phyloP scores from a whole-genome alignment of 805 yeast species.

The Zygosaccharomyces bisporus region DNA sequence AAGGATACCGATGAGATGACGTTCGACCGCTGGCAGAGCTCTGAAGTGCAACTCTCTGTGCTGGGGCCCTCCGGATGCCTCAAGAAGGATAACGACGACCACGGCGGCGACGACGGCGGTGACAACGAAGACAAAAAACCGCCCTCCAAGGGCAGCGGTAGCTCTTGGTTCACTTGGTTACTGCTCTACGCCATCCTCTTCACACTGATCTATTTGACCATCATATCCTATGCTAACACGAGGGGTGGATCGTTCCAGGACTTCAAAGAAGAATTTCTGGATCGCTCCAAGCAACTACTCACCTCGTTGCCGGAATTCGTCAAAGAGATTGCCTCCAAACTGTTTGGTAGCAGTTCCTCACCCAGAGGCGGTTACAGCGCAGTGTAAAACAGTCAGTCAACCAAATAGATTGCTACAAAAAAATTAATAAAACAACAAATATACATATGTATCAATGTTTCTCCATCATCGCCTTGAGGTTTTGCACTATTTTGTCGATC shows the following conservation, averaged over 20 bases:
- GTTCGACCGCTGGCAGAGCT: conserved; percentile 26
- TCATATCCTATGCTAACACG: conserved; percentile 69
- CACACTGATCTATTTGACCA: conserved; percentile 62
- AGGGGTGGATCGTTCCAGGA: conserved; percentile 65
- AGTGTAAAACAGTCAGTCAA: conserved; percentile 46
- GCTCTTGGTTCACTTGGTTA: conserved; percentile 67
- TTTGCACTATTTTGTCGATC: conserved; percentile 65
- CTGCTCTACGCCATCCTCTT: conserved; percentile 67
- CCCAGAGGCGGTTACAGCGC: conserved; percentile 90
- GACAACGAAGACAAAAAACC: too few species aligned
- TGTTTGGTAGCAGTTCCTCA: conserved; percentile 51
- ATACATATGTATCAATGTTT: conserved; percentile 10
- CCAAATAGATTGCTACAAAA: neutral
- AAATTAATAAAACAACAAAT: conserved; percentile 11
- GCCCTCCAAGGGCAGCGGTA: conserved; percentile 29
- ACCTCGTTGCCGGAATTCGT: conserved; percentile 61
- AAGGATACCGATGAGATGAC: conserved; percentile 34
- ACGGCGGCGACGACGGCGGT: conserved; percentile 25
- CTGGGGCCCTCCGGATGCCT: conserved; percentile 46
- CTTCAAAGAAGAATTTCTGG: conserved; percentile 70
- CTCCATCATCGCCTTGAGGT: conserved; percentile 47
- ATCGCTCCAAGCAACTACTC: conserved; percentile 55
- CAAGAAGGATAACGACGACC: conserved; percentile 27
- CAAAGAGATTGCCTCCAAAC: conserved; percentile 61
- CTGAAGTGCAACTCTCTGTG: conserved; percentile 29